Evolutionary conservation across 257 asterid species (phyloP).

Genomic region (Voacanga thouarsii): DNA sequence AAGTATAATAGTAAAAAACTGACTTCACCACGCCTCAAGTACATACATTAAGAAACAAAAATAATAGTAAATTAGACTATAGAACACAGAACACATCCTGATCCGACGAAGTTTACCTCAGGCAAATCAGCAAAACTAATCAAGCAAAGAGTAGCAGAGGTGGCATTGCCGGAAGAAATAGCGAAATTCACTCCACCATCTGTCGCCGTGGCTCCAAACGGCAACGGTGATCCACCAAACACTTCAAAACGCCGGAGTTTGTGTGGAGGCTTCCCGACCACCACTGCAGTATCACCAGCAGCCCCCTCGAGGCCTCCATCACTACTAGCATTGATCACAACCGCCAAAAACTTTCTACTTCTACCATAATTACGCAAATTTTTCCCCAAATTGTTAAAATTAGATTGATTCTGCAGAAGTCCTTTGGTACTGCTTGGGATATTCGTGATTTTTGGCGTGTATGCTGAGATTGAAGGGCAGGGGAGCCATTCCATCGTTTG

Average conservation of each 20-base stretch:
- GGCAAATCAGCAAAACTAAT: slow-evolving; percentile 58
- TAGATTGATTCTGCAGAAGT: not conserved
- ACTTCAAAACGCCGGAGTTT: slow-evolving; percentile 51
- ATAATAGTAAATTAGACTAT: not conserved
- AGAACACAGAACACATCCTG: not conserved
- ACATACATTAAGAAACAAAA: not conserved
- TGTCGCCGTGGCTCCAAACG: slow-evolving; percentile 81
- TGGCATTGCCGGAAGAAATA: slow-evolving; percentile 62
- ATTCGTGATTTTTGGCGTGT: not conserved
- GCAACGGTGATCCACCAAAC: slow-evolving; percentile 64
- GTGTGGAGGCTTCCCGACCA: slow-evolving; percentile 54
- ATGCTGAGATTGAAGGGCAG: not conserved
- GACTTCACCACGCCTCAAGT: not conserved
- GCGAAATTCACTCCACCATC: slow-evolving; percentile 91
- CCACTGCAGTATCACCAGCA: slow-evolving; percentile 50
- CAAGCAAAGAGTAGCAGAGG: slow-evolving; percentile 71
- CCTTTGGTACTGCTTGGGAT: not conserved
- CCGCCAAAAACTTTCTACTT: slow-evolving; percentile 12
- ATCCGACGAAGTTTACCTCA: slow-evolving; percentile 36
- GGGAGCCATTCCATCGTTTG: not conserved
- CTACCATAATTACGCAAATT: not conserved
- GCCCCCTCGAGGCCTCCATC: slow-evolving; percentile 27
- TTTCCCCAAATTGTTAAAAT: not conserved
- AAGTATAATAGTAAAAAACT: not conserved
- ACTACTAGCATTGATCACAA: slow-evolving; percentile 23